A percentile compares a stretch with the other conserved stretches of the same genome.
Conservation (phyloP, 768 basidiomycete genomes). For the Cytidiella melzeri region DNA sequence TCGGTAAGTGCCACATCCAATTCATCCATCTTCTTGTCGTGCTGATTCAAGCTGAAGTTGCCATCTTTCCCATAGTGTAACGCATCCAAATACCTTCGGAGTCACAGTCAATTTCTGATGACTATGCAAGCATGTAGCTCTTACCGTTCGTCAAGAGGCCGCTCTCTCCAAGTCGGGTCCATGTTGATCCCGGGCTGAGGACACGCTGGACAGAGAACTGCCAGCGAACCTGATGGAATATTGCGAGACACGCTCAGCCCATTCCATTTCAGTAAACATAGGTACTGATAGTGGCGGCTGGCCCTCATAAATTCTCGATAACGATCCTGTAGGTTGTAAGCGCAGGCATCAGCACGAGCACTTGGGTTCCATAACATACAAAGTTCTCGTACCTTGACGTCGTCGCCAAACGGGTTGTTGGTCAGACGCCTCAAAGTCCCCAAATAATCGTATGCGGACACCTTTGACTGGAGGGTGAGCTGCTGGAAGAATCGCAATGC, state of each 20-base stretch:
- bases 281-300: background rate
- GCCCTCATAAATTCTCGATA: slow-evolving; percentile 8
- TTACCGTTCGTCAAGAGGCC: background rate
- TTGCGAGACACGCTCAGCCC: background rate
- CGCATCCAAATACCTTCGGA: slow-evolving; percentile 9
- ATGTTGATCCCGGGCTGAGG: slow-evolving; percentile 16
- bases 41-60: slow-evolving; percentile 11
- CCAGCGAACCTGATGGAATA: slow-evolving; percentile 3
- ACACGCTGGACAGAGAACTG: slow-evolving; percentile 12
- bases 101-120: background rate
- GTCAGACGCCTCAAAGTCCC: background rate
- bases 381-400: background rate
- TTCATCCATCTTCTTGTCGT: slow-evolving; percentile 8
- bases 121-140: background rate
- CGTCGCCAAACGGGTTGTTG: background rate
- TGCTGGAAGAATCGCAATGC: background rate
- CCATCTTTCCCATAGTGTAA: slow-evolving; percentile 10
- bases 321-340: slow-evolving; percentile 10
- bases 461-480: background rate
- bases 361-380: background rate
- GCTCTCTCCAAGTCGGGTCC: slow-evolving; percentile 7
- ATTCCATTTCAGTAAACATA: background rate
- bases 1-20: slow-evolving; percentile 9
- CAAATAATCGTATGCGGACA: slow-evolving; percentile 3
- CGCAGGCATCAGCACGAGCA: no score